phyloP scores from a whole-genome alignment of 495 filamentous ascomycete species.

The Margaritispora aquatica region DNA sequence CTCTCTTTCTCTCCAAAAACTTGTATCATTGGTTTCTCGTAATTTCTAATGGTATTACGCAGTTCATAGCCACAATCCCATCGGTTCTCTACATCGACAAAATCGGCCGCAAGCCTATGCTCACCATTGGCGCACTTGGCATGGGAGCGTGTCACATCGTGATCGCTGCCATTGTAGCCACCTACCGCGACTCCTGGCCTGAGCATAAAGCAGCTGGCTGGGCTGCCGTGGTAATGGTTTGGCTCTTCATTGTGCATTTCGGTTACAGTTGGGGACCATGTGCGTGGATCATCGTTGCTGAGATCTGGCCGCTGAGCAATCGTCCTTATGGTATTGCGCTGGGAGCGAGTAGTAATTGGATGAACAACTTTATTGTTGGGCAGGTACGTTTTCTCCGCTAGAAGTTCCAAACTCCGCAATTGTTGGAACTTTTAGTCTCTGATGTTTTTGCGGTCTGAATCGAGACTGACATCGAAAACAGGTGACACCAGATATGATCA shows the following conservation, averaged over 20 bases:
- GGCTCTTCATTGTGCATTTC: constrained; percentile 77
- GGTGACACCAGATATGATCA: constrained; percentile 72
- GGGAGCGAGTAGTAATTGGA: constrained; percentile 54
- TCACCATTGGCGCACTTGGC: constrained; percentile 49
- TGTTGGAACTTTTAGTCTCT: no score
- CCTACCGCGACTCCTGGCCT: constrained; percentile 51
- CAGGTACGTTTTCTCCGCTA: constrained; percentile 3
- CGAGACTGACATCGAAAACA: constrained; percentile 1
- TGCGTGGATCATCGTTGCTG: constrained; percentile 65
- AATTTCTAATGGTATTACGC: no score
- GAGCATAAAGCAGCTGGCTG: constrained; percentile 61
- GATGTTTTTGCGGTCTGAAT: no score
- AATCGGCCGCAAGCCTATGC: constrained; percentile 50
- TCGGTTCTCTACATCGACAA: constrained; percentile 61
- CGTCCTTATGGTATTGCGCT: constrained; percentile 69
- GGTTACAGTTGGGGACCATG: constrained; percentile 70
- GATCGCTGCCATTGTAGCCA: constrained; percentile 67
- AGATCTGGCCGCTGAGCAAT: constrained; percentile 72
- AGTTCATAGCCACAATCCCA: constrained; percentile 60
- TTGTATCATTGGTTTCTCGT: no score
- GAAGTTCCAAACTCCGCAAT: neutral
- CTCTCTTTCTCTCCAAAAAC: no score
- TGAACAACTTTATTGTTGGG: constrained; percentile 53
- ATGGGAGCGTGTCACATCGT: constrained; percentile 62
- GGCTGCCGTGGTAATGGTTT: constrained; percentile 75